Base-by-base conservation (phyloP, 257 asterid species). In the Scutellaria galericulata region DNA sequence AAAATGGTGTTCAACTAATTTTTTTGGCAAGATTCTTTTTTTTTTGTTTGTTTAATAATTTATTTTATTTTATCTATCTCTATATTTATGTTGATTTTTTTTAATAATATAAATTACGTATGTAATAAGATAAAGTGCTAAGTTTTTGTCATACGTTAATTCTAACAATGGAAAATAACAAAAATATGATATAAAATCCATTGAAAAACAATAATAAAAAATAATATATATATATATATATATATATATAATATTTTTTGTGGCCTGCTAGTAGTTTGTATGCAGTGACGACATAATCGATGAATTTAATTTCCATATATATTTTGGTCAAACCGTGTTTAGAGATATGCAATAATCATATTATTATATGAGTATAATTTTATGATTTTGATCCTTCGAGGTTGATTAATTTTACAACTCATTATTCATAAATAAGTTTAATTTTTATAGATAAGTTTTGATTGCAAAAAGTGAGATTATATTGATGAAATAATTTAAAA, bases 241-340 rank as follows among this genome's bases (percentile, higher is more conserved):
- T 51, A 40, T 72, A 10, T n/a, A 11, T 24, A 1, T 20, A 12
- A 7, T 4, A 24, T 42, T 7, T 35, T 63, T 71, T 42, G 3
- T 2, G 52, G 53, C 71, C 73, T 55, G 53, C 68, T 37, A 9
- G 39, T 18, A 9, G 50, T 58, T 39, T 44, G 51, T 47, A 48
- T 57, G 54, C 54, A 61, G 20, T 39, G 64, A 67, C 79, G 70
- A 22, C 75, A 67, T 67, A 75, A 24, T 67, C 79, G 58, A 67
- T 24, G 65, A 41, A 13, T 61, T 14, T 61, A 6, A 58, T 31
- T 52, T 63, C 11, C 9, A 35, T 15, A 27, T 46, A 55, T 45
- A 10, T 54, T 44, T 5, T 66, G 79, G 75, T 75, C 79, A 75
- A 75, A 51, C 70, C 72, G 70, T 75, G 79, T 75, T 73, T 41